Evolutionary conservation across 148 eudicot species (phyloP).

Genomic region (Hydrangea macrophylla): DNA sequence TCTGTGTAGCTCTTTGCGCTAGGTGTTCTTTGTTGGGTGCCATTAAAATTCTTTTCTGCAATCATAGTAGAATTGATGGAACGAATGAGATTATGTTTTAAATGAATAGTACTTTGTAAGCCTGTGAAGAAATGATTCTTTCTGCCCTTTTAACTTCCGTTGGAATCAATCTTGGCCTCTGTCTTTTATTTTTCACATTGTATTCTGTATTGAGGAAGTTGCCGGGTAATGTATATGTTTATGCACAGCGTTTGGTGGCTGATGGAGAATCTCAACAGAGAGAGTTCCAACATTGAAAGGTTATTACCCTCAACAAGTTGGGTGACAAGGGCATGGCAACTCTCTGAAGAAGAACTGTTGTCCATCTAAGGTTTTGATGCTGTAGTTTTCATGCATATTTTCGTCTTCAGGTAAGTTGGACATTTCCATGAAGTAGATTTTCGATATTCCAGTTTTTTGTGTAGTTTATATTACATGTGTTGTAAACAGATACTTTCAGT

Average conservation of each 20-base stretch:
- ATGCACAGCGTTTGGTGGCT: conserved; percentile 67
- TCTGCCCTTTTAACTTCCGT: conserved; percentile 85
- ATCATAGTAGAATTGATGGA: conserved; percentile 3
- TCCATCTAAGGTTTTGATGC: conserved; percentile 71
- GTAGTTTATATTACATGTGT: too few species aligned
- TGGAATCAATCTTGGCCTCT: conserved; percentile 78
- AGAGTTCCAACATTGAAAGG: conserved; percentile 49
- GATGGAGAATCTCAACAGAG: conserved; percentile 39
- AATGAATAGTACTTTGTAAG: not conserved
- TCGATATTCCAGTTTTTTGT: not conserved
- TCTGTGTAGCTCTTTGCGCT: conserved; percentile 4
- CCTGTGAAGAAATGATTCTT: conserved; percentile 54
- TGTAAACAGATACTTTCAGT: not conserved
- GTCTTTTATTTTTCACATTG: conserved; percentile 50
- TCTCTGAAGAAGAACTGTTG: conserved; percentile 67
- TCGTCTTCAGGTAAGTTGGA: conserved; percentile 53
- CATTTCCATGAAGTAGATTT: not conserved
- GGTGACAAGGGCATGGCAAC: conserved; percentile 75
- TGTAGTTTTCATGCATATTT: conserved; percentile 65
- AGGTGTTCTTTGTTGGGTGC: not conserved
- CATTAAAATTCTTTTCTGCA: not conserved
- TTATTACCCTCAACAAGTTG: conserved; percentile 66
- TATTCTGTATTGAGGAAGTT: conserved; percentile 70
- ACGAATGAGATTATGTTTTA: not conserved
- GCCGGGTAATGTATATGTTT: conserved; percentile 52